Evolutionary conservation across 2,329 filamentous ascomycete species (phyloP), one percentile per base, ranked within the genome.

Genomic region (Colletotrichum liaoningense): DNA sequence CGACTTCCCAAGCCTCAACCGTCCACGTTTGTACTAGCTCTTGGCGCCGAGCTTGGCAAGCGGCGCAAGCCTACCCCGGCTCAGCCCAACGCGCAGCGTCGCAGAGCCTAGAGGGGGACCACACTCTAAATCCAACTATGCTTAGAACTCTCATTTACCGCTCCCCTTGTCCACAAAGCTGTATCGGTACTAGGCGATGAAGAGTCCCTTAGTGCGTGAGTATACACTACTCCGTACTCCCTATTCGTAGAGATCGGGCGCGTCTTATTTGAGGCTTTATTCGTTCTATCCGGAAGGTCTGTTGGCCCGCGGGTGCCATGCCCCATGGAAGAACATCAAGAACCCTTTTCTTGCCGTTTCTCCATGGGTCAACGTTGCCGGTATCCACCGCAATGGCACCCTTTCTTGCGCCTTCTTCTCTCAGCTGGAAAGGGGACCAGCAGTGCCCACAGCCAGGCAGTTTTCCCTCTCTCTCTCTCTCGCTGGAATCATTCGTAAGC

Each of bases 361-460:
- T 49, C 19, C 42, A 49, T 7, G 42, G 64, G 57, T 28, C 55
- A 49, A 26, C 14, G 22, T 12, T 55, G 30, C 22, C 12, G 26
- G 26, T 24, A 59, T 46, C 38, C 59, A 49, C 56, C 38, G 28
- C 14, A 14, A 58, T 24, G 30, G 46, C 22, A 55, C 54, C 46
- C 54, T 62, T 72, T 35, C 33, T 66, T 73, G 70, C 66, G 59
- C 69, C 69, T 64, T 49, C 69, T n/a, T 59, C 59, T 8, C 8
- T 12, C 59, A 69, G 66, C 70, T 73, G 59, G 66, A 72, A 67
- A 26, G 38, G 38, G 24, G 38, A 19, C 38, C 14, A 19, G 38
- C 38, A 42, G 38, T 19, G 38, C 38, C 38, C 38, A 19, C 14
- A 16, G 38, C 38, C 38, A 16, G 38, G 33, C 11, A 12, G 33